Conservation (phyloP, 768 basidiomycete genomes). For the Pisolithus tinctorius region DNA sequence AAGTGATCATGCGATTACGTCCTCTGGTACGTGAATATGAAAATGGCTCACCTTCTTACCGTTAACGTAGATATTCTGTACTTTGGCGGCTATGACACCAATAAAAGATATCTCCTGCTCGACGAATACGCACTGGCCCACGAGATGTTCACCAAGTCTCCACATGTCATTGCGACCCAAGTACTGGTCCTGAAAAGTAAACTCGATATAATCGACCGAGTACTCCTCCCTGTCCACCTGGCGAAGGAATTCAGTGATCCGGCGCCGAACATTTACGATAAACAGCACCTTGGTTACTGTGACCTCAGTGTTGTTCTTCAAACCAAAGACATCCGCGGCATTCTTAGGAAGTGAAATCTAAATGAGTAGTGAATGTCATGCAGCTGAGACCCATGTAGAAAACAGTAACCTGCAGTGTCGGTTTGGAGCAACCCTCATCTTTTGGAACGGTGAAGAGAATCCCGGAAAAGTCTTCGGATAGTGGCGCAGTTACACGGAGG, state of each 20-base stretch:
- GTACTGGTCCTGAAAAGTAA: slow-evolving; percentile 93
- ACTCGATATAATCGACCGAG: slow-evolving; percentile 75
- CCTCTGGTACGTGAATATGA: background rate
- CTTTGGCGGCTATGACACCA: slow-evolving; percentile 74
- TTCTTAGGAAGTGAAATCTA: slow-evolving; percentile 73
- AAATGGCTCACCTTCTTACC: slow-evolving; percentile 49
- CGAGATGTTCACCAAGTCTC: slow-evolving; percentile 78
- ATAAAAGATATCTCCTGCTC: slow-evolving; percentile 85
- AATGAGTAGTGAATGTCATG: background rate
- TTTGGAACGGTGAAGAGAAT: slow-evolving; percentile 63
- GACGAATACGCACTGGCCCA: slow-evolving; percentile 73
- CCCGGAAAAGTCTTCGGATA: slow-evolving; percentile 34
- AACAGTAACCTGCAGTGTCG: slow-evolving; percentile 53
- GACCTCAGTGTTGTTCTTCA: slow-evolving; percentile 71
- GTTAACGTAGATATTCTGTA: slow-evolving; percentile 68
- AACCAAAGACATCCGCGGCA: slow-evolving; percentile 61
- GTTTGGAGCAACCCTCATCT: slow-evolving; percentile 54
- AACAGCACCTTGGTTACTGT: slow-evolving; percentile 55
- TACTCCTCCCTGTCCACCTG: slow-evolving; percentile 63
- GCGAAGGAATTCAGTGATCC: slow-evolving; percentile 6
- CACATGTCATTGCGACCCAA: slow-evolving; percentile 97
- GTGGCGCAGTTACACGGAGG: slow-evolving; percentile 43
- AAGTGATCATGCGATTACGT: slow-evolving; percentile 1
- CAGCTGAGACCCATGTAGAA: background rate
- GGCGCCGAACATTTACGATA: slow-evolving; percentile 1